phyloP scores from a whole-genome alignment of 2,329 filamentous ascomycete genomes.

The Trichophaea hybrida region DNA sequence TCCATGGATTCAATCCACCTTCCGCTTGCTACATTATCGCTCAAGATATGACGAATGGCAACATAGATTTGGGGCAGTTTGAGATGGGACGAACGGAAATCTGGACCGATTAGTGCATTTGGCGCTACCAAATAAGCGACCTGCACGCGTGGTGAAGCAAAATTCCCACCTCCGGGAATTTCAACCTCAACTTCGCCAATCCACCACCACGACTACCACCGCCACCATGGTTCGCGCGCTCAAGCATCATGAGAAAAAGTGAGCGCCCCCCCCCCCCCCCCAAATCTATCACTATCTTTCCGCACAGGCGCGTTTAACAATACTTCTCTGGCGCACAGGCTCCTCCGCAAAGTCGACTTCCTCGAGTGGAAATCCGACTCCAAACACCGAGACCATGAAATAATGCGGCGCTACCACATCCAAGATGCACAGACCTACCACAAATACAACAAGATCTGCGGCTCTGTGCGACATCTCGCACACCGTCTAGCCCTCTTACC shows the following conservation, averaged over 20 bases:
- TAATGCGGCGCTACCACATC: slow-evolving; percentile 78
- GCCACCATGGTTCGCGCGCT: slow-evolving; percentile 74
- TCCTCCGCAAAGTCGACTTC: slow-evolving; percentile 85
- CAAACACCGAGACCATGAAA: slow-evolving; percentile 64
- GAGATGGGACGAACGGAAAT: no score
- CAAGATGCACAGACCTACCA: slow-evolving; percentile 78
- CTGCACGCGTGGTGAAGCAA: no score
- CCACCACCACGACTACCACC: not conserved
- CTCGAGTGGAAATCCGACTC: slow-evolving; percentile 83
- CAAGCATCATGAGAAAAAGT: slow-evolving; percentile 91
- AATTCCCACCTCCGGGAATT: not conserved
- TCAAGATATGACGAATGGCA: no score
- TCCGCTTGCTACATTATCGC: no score
- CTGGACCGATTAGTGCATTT: no score
- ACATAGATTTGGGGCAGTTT: no score
- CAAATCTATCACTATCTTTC: slow-evolving; percentile 3
- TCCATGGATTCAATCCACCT: no score
- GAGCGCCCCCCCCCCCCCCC: slow-evolving; percentile 14
- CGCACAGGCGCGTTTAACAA: slow-evolving; percentile 2
- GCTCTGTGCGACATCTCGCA: slow-evolving; percentile 75
- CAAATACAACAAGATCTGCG: slow-evolving; percentile 52
- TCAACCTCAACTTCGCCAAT: not conserved
- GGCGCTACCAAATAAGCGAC: no score
- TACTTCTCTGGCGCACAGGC: slow-evolving; percentile 32
- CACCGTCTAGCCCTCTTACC: slow-evolving; percentile 77